Conservation (phyloP, 2,329 filamentous ascomycete species). For the Arthroderma sp. region DNA sequence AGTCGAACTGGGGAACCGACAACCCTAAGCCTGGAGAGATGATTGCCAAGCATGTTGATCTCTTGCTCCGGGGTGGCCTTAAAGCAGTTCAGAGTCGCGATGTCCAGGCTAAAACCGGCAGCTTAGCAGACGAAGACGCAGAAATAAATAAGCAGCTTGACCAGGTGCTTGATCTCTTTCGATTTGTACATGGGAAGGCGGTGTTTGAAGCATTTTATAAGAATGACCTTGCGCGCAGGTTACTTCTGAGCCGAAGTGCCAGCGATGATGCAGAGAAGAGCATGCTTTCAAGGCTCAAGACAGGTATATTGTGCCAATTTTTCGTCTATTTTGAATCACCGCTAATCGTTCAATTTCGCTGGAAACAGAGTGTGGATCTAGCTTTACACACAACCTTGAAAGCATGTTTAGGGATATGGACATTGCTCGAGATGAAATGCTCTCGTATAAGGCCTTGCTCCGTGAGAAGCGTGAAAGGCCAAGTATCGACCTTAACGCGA, state of each 20-base stretch:
- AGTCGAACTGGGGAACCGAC: constrained; percentile 60
- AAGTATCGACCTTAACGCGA: constrained; percentile 65
- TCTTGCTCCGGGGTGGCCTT: constrained; percentile 71
- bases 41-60: constrained; percentile 94
- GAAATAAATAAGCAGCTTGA: constrained; percentile 88
- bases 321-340: constrained; percentile 1
- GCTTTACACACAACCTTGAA: constrained; percentile 93
- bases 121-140: constrained; percentile 71
- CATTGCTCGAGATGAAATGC: constrained; percentile 81
- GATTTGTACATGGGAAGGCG: constrained; percentile 93
- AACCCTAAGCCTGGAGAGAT: constrained; percentile 95
- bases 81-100: constrained; percentile 66
- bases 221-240: constrained; percentile 76
- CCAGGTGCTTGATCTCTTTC: constrained; percentile 83
- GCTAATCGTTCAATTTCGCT: constrained; percentile 5
- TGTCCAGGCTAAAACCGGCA: constrained; percentile 41
- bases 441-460: constrained; percentile 62
- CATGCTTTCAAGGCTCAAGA: constrained; percentile 84
- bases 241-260: constrained; percentile 84
- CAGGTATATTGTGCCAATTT: constrained; percentile 30
- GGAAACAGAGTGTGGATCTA: constrained; percentile 67
- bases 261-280: constrained; percentile 90
- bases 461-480: constrained; percentile 46
- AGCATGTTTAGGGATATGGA: constrained; percentile 99
- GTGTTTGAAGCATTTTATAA: constrained; percentile 99